A percentile compares a stretch with the other conserved stretches of the same genome.
Conservation (phyloP, 495 filamentous ascomycete species). For the Xylaria curta region DNA sequence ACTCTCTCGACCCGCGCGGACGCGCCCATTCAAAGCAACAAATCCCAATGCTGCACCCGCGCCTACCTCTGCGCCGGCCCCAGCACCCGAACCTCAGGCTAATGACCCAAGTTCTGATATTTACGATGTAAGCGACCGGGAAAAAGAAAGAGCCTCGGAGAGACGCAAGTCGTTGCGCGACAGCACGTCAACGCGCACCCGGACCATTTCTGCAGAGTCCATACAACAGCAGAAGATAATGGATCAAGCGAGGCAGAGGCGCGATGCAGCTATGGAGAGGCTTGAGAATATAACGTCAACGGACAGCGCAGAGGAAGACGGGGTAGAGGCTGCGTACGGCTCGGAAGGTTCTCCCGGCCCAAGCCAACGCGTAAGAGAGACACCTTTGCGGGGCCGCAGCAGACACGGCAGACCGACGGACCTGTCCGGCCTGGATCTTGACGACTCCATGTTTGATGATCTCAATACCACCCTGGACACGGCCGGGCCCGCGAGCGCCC, state of each 20-base stretch:
- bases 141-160: constrained; percentile 44
- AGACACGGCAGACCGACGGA: constrained; percentile 43
- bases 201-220: constrained; percentile 9
- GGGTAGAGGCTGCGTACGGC: constrained; percentile 11
- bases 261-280: constrained; percentile 48
- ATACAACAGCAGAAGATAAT: constrained; percentile 42
- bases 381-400: constrained; percentile 33
- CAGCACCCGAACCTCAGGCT: constrained; percentile 20
- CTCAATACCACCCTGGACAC: constrained; percentile 53
- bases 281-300: constrained; percentile 51
- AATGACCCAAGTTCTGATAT: constrained; percentile 43
- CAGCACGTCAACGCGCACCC: constrained; percentile 2
- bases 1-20: constrained; percentile 45
- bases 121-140: constrained; percentile 54
- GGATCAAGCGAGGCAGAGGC: constrained; percentile 40
- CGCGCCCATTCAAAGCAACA: constrained; percentile 39
- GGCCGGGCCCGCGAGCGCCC: constrained; percentile 36
- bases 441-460: constrained; percentile 53
- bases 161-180: constrained; percentile 35
- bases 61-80: constrained; percentile 23
- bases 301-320: neutral
- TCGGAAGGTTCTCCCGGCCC: constrained; percentile 36
- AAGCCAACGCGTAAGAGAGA: constrained; percentile 40
- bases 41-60: constrained; percentile 12
- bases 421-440: constrained; percentile 53